Conservation (phyloP, 345 rosid genomes). For the Crucihimalaya himalaica region DNA sequence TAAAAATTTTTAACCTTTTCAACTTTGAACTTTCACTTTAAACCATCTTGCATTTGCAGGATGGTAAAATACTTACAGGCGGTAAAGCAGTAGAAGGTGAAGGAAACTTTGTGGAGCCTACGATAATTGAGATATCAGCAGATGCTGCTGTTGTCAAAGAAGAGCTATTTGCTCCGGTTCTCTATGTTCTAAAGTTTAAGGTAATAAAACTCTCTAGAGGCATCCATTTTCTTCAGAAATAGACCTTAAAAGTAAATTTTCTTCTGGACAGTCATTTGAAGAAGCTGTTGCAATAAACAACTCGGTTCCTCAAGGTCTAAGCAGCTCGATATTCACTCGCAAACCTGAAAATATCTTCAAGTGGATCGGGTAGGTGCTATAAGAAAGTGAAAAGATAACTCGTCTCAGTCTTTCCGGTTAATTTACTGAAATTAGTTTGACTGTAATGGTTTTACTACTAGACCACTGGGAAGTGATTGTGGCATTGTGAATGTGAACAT, state of each 20-base stretch:
- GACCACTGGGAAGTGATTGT: conserved; percentile 93
- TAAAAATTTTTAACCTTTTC: not conserved
- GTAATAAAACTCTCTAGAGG: conserved; percentile 37
- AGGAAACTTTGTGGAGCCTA: conserved; percentile 96
- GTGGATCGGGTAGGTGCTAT: conserved; percentile 75
- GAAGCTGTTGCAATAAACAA: conserved; percentile 92
- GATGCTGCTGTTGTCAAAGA: conserved; percentile 73
- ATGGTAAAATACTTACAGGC: conserved; percentile 82
- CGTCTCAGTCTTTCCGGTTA: not conserved
- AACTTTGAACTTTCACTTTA: not conserved
- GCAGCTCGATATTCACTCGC: conserved; percentile 89
- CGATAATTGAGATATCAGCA: conserved; percentile 84
- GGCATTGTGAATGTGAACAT: conserved; percentile 95
- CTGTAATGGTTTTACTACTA: conserved; percentile 36
- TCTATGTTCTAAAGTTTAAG: conserved; percentile 84
- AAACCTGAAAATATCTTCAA: conserved; percentile 76
- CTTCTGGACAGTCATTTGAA: conserved; percentile 59
- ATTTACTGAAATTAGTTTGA: not conserved
- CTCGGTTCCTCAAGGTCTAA: conserved; percentile 94
- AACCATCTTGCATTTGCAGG: conserved; percentile 56
- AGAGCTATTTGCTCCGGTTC: conserved; percentile 93
- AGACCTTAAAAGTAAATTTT: not conserved
- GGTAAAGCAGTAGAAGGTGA: conserved; percentile 67
- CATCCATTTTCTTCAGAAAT: not conserved
- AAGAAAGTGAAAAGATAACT: not conserved